phyloP scores from a whole-genome alignment of 306 rosid genomes.

The Inga laurina region DNA sequence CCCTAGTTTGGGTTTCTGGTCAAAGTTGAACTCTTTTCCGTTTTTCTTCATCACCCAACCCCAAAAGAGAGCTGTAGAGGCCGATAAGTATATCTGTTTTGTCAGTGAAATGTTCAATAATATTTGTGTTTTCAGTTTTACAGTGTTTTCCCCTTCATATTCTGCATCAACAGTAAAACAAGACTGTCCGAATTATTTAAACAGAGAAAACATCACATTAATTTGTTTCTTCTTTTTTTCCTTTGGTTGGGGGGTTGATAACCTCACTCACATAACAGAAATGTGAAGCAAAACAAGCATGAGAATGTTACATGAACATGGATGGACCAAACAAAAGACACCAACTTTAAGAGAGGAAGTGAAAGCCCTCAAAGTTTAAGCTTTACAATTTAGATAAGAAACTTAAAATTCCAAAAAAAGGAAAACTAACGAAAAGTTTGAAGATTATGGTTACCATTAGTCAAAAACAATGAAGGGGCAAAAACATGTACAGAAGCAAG shows the following conservation, averaged over 20 bases:
- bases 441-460: too few relatives aligned
- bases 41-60: neutral
- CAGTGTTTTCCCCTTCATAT: neutral
- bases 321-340: too few relatives aligned
- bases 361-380: neutral
- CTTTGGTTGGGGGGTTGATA: neutral
- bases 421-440: too few relatives aligned
- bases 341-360: neutral
- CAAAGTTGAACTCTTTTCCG: neutral
- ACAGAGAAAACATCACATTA: neutral
- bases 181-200: neutral
- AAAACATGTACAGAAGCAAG: too few relatives aligned
- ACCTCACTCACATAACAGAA: neutral
- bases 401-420: too few relatives aligned
- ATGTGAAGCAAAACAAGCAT: neutral
- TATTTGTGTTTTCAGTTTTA: neutral
- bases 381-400: too few relatives aligned
- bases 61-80: neutral
- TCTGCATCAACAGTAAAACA: neutral
- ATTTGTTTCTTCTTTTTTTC: too few relatives aligned
- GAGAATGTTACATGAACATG: neutral
- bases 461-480: too few relatives aligned
- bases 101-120: neutral
- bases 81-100: neutral
- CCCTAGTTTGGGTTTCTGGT: conserved; percentile 3